Evolutionary conservation across 345 rosid genomes (phyloP).

Genomic region (Ailanthus altissimus): DNA sequence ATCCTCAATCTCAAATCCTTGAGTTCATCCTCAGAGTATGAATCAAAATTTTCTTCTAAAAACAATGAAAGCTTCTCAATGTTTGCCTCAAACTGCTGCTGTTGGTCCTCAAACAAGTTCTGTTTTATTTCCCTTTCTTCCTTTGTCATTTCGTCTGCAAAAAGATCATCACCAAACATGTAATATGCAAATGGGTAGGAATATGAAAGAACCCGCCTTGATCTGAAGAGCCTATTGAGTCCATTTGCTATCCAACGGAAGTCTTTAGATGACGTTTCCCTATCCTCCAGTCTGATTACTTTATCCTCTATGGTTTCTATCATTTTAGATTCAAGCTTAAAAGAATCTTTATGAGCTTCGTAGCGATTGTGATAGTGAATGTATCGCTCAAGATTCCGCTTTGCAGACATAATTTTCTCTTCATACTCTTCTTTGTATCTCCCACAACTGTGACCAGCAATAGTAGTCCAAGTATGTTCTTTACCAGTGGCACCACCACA

Average conservation of each 20-base stretch:
- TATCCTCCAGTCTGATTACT: conserved; percentile 38
- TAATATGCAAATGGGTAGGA: conserved; percentile 62
- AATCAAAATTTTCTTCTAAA: conserved; percentile 40
- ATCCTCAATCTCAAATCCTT: conserved; percentile 30
- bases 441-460: conserved; percentile 57
- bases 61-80: conserved; percentile 44
- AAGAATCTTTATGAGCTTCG: conserved; percentile 59
- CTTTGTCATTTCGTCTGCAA: conserved; percentile 38
- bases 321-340: conserved; percentile 50
- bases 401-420: conserved; percentile 41
- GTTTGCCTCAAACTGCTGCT: conserved; percentile 45
- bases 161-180: conserved; percentile 55
- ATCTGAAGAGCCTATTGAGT: conserved; percentile 46
- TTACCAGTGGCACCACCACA: conserved; percentile 67
- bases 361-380: conserved; percentile 55
- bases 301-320: conserved; percentile 35
- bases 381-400: conserved; percentile 45
- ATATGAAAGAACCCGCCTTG: conserved; percentile 50
- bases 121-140: conserved; percentile 43
- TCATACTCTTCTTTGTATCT: conserved; percentile 43
- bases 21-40: conserved; percentile 22
- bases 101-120: conserved; percentile 44
- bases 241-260: conserved; percentile 59
- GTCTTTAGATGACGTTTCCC: conserved; percentile 43
- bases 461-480: conserved; percentile 41